Base-by-base conservation (phyloP, 2,329 filamentous ascomycete species). In the Beauveria varroae region DNA sequence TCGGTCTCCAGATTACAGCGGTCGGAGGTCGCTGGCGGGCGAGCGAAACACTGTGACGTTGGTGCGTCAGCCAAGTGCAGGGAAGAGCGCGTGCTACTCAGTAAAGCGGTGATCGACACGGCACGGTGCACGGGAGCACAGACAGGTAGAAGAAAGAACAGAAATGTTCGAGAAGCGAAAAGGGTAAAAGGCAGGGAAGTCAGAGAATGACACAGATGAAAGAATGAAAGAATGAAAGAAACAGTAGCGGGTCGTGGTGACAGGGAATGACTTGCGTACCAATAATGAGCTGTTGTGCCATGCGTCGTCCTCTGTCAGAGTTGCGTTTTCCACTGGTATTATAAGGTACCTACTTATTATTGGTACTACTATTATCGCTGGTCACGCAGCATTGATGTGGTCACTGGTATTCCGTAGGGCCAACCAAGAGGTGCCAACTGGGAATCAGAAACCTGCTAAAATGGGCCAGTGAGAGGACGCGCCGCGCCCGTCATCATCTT, bases 41-140 rank as follows among this genome's bases (percentile, higher is more conserved):
- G 20, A 30, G 30, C 41, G 58, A 54, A 55, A 60, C 58, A 60
- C 50, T 37, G 50, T 60, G 49, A 60, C 50, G 54, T 41, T 37
- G 50, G 54, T 60, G 58, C 58, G 50, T 60, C 58, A 60, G 58
- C 58, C 41, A 60, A 54, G 50, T 28, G 37, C 20, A 37, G 43
- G 20, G 18, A 49, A n/a, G 58, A 49, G 34, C 34, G 34, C 14
- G 34, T 37, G 34, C 34, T 37, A 37, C 34, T 37, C 34, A 37
- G 34, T 37, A 37, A 34, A 26, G 41, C 22, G 22, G 51, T 28
- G 58, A 61, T 61, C 51, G 58, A 28, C 58, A 43, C 46, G 44
- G 41, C 51, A 20, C 22, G 22, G 51, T 26, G 30, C n/a, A 37
- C 22, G 51, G 5, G 18, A 47, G 26, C 49, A 53, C 40, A 41